Conservation (phyloP, 148 eudicot genomes). For the Cornus controversa region DNA sequence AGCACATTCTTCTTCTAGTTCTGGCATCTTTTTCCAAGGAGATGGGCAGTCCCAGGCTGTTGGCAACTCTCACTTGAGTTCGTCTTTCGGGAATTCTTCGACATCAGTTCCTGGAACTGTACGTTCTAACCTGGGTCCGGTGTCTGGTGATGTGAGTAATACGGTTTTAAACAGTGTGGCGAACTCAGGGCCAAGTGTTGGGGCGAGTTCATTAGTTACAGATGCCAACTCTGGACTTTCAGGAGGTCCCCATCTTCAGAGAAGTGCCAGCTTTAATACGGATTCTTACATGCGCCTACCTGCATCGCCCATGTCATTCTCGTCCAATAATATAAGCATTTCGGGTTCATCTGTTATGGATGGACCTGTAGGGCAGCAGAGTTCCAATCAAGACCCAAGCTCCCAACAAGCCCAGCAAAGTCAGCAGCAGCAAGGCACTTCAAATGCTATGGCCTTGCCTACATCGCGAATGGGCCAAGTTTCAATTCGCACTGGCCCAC, state of each 20-base stretch:
- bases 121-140: constrained; percentile 54
- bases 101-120: constrained; percentile 59
- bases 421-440: constrained; percentile 54
- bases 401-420: constrained; percentile 48
- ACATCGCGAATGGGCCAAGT: constrained; percentile 52
- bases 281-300: constrained; percentile 71
- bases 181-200: constrained; percentile 78
- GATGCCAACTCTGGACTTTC: constrained; percentile 81
- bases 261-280: constrained; percentile 76
- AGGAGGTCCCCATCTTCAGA: constrained; percentile 69
- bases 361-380: constrained; percentile 56
- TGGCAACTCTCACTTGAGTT: constrained; percentile 71
- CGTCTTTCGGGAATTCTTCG: constrained; percentile 74
- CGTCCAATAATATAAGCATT: constrained; percentile 83
- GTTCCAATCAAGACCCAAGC: constrained; percentile 58
- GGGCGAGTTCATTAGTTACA: constrained; percentile 76
- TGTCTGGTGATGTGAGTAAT: constrained; percentile 66
- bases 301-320: constrained; percentile 87
- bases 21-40: constrained; percentile 85
- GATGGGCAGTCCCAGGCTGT: constrained; percentile 64
- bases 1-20: constrained; percentile 76
- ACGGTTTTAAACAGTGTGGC: constrained; percentile 61
- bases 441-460: constrained; percentile 51
- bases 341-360: constrained; percentile 85
- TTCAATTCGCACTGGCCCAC: constrained; percentile 46